Percentiles rank a stretch among this genome's conserved stretches.
Conservation (phyloP, 495 filamentous ascomycete genomes). For the Entonaema liquescens region DNA sequence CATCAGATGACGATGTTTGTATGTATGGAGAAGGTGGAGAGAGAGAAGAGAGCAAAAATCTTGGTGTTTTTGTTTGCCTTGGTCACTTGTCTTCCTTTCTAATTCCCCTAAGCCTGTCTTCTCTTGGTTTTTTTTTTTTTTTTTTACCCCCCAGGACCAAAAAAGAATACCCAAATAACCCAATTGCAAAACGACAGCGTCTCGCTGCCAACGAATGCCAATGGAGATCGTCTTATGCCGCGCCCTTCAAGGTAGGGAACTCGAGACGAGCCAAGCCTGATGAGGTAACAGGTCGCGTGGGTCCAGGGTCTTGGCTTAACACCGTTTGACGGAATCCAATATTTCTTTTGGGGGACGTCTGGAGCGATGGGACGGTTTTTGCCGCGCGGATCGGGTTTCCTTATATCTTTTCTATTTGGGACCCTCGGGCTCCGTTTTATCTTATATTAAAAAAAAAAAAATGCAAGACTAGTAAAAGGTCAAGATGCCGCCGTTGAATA, state of each 20-base stretch:
- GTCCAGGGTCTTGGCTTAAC: slow-evolving; percentile 32
- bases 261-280: slow-evolving; percentile 35
- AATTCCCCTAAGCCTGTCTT: not conserved
- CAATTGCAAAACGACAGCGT: slow-evolving; percentile 25
- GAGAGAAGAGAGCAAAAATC: not conserved
- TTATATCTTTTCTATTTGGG: slow-evolving; percentile 5
- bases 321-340: not conserved
- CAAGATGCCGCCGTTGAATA: slow-evolving; percentile 25
- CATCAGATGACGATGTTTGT: slow-evolving; percentile 17
- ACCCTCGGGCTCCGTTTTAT: slow-evolving; percentile 3
- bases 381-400: slow-evolving; percentile 26
- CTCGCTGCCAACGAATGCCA: slow-evolving; percentile 35
- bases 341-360: slow-evolving; percentile 2
- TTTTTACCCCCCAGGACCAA: too few species aligned
- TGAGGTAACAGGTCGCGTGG: slow-evolving; percentile 39
- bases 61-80: not conserved
- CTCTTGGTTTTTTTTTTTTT: too few species aligned
- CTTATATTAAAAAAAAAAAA: too few species aligned
- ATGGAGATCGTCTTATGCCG: slow-evolving; percentile 38
- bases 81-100: not conserved
- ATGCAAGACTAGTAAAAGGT: not conserved
- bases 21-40: not conserved
- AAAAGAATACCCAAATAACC: slow-evolving; percentile 11
- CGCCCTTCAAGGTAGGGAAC: slow-evolving; percentile 21
- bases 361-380: not conserved